Base-by-base conservation (phyloP, 768 basidiomycete genomes). In the Gautieria morchelliformis region DNA sequence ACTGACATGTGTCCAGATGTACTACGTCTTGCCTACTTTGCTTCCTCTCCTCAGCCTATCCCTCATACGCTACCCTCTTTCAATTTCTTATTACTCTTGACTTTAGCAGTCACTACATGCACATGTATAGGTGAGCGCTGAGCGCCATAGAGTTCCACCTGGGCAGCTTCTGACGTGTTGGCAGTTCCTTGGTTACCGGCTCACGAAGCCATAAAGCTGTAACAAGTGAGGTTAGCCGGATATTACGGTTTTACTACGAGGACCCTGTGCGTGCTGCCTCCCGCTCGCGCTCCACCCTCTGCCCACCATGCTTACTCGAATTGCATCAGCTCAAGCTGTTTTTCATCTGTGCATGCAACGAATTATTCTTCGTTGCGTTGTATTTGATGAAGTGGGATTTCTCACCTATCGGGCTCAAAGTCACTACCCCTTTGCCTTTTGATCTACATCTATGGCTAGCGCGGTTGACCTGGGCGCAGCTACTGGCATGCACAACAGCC, bases 61-160 rank as follows among this genome's bases (percentile, higher is more conserved):
- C 93, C 4, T 65, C 71, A n/a, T 90, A 76, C 61, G 89, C 94
- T 3, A 73, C 95, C 35, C 65, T 84, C 51, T 97, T 99, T 76
- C 93, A 96, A 71, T 87, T 90, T 73, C 82, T 99, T 60, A 99
- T 99, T 71, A 83, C 94, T 0, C 82, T 99, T 58, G 96, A 99
- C 70, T 99, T 99, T 69, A 87, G 89, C 64, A 95, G 92, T 63
- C 96, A 98, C 71, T 98, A 98, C 72, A 97, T 98, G 83, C 96
- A 98, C 70, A 99, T 98, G 96, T 96, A 97, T 71, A 96, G 95
- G 95, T 94, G 64, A 15, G 56, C 53, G 79, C 65, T 94, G 64
- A 15, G 56, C 53, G 79, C 65, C 63, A 35, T 52, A n/a, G 27
- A 11, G 11, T 20, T 55, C 50, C 42, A 54, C 53, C 56, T 27